These are phyloP conservation scores for Cornus kousa DNA, from an alignment of 148 eudicot species.

Conservation along the genomic window DNA sequence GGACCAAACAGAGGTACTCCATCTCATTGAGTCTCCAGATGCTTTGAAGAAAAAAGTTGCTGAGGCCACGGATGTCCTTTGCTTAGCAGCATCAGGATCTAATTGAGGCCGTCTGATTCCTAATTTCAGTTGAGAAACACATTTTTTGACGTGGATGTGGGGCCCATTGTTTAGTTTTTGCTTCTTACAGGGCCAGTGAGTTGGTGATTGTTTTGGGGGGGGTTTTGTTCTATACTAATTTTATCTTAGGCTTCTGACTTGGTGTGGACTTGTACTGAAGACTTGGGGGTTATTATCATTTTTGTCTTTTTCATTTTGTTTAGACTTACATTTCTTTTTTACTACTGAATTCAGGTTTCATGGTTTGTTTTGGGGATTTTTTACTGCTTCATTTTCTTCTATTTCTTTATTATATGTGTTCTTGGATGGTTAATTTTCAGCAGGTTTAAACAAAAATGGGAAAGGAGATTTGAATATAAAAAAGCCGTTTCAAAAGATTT, in stretches of 20 bases:
- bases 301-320: neutral
- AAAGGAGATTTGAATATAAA: too few relatives aligned
- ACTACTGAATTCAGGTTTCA: neutral
- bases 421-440: too few relatives aligned
- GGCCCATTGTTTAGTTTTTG: neutral
- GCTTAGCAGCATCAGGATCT: conserved; percentile 20
- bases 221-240: neutral
- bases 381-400: neutral
- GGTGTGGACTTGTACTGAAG: neutral
- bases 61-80: conserved; percentile 48
- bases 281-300: neutral
- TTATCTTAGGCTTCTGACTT: conserved; percentile 7
- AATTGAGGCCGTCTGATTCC: conserved; percentile 20
- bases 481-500: too few relatives aligned
- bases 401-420: neutral
- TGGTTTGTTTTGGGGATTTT: neutral
- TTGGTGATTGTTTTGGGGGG: neutral
- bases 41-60: conserved; percentile 47
- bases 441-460: too few relatives aligned
- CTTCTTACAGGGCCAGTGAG: conserved; percentile 2
- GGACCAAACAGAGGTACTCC: conserved; percentile 59
- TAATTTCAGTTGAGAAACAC: neutral
- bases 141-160: neutral
- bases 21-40: conserved; percentile 53
- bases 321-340: neutral